Base-by-base conservation (phyloP, 495 filamentous ascomycete species). In the Clohesyomyces aquaticus region DNA sequence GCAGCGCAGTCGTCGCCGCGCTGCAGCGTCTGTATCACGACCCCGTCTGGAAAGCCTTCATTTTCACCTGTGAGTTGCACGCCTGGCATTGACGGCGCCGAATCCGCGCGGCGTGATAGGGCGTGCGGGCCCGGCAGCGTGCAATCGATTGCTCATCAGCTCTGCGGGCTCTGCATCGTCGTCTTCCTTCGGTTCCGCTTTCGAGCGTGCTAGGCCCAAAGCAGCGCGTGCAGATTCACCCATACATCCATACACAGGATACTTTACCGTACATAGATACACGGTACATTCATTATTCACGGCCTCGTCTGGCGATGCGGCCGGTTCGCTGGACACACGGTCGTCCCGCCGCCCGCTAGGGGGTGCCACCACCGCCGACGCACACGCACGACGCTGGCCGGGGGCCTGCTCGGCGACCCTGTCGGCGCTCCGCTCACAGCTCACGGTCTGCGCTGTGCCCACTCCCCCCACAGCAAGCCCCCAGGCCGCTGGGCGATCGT, bases 71-170 rank as follows among this genome's bases (percentile, higher is more conserved):
- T n/a, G n/a, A n/a, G n/a, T n/a, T n/a, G n/a, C n/a, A n/a, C n/a
- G n/a, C n/a, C n/a, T n/a, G n/a, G n/a, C n/a, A n/a, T n/a, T n/a
- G n/a, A n/a, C n/a, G n/a, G n/a, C n/a, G n/a, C n/a, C n/a, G n/a
- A n/a, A 18, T 41, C 54, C 54, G 29, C 6, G 35, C 10, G n/a
- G 11, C 54, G 18, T 57, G 54, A 43, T 57, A 43, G 54, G 54
- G 25, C n/a, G n/a, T 29, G 50, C 25, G 1, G n/a, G 26, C 50
- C 21, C 21, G 29, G 21, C 54, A 18, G n/a, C 19, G 54, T 19
- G 19, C 41, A n/a, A 57, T 57, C 54, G 35, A 57, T 57, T 57
- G 54, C 41, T 57, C 54, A 57, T 57, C 54, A 45, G 23, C 50
- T 6, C 32, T 6, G 32, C 32, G n/a, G n/a, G n/a, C n/a, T n/a